Percentiles rank a stretch among this genome's conserved stretches.
Evolutionary conservation across 192 early-diverging fungal species (phyloP).

Genomic region (Powellomyces hirtus): DNA sequence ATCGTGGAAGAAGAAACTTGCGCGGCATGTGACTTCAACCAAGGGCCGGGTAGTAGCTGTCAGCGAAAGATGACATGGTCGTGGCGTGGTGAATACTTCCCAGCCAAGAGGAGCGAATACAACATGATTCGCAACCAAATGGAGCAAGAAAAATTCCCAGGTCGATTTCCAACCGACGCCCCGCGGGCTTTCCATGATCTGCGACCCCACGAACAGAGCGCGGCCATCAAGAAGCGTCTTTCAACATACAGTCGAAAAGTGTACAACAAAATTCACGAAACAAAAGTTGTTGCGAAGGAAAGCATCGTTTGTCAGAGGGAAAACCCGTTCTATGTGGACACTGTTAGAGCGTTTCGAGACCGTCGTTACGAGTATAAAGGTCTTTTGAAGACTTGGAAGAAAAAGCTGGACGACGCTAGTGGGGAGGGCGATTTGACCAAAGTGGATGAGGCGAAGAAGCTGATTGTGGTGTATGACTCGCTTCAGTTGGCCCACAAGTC

Average conservation of each 20-base stretch:
- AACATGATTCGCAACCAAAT: constrained; percentile 90
- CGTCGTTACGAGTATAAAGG: constrained; percentile 98
- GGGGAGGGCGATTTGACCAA: constrained; percentile 62
- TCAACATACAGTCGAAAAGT: constrained; percentile 85
- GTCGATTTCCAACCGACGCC: constrained; percentile 43
- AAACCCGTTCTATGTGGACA: constrained; percentile 97
- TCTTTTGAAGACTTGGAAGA: constrained; percentile 88
- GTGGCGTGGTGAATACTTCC: constrained; percentile 96
- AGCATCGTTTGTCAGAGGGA: constrained; percentile 96
- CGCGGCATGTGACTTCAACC: constrained; percentile 91
- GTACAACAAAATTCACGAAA: constrained; percentile 80
- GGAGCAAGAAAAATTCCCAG: constrained; percentile 76
- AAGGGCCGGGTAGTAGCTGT: constrained; percentile 76
- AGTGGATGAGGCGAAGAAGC: constrained; percentile 82
- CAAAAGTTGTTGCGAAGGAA: constrained; percentile 77
- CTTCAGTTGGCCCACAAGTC: constrained; percentile 98
- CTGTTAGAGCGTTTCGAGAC: constrained; percentile 94
- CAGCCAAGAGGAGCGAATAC: constrained; percentile 83
- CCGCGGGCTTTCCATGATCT: constrained; percentile 68
- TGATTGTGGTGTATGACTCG: constrained; percentile 95
- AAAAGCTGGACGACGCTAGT: constrained; percentile 70
- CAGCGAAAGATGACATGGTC: constrained; percentile 95
- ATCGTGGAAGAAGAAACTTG: constrained; percentile 86
- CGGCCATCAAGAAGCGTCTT: constrained; percentile 74
- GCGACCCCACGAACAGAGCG: constrained; percentile 62